These are phyloP conservation scores for Trichoderma asperelloides DNA, from an alignment of 495 filamentous ascomycete species.

Conservation along the genomic window DNA sequence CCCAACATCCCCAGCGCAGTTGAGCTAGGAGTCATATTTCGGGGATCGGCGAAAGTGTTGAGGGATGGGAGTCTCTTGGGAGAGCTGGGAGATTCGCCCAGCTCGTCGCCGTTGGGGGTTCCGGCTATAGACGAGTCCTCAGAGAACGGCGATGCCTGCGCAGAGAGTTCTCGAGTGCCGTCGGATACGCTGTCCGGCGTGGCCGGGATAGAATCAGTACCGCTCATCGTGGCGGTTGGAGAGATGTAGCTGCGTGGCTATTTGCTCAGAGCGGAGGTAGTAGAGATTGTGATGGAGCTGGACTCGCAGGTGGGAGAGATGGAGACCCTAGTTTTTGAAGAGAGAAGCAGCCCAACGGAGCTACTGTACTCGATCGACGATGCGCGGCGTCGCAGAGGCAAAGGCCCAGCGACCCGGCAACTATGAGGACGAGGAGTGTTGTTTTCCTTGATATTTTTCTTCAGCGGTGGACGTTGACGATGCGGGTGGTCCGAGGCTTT, in stretches of 20 bases:
- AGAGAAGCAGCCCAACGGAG: neutral
- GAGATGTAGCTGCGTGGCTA: neutral
- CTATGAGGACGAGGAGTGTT: neutral
- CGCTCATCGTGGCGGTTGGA: conserved; percentile 5
- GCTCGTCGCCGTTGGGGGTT: conserved; percentile 35
- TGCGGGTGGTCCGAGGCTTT: neutral
- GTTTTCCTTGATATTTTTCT: neutral
- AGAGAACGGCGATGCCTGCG: conserved; percentile 32
- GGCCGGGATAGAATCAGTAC: conserved; percentile 22
- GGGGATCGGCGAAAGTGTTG: conserved; percentile 45
- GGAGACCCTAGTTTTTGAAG: neutral
- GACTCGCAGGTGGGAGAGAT: neutral
- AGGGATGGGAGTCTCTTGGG: conserved; percentile 44
- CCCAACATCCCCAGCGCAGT: conserved; percentile 74
- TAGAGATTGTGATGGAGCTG: neutral
- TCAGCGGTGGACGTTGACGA: neutral
- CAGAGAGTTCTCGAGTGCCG: conserved; percentile 19
- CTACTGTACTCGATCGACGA: neutral
- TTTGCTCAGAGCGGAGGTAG: neutral
- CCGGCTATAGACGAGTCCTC: conserved; percentile 35
- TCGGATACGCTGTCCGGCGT: conserved; percentile 32
- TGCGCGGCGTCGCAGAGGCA: neutral
- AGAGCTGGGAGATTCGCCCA: conserved; percentile 21
- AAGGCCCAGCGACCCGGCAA: conserved; percentile 1
- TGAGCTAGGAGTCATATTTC: conserved; percentile 62